phyloP scores from a whole-genome alignment of 1,284 basidiomycete genomes.

The Ceratobasidium sp. region DNA sequence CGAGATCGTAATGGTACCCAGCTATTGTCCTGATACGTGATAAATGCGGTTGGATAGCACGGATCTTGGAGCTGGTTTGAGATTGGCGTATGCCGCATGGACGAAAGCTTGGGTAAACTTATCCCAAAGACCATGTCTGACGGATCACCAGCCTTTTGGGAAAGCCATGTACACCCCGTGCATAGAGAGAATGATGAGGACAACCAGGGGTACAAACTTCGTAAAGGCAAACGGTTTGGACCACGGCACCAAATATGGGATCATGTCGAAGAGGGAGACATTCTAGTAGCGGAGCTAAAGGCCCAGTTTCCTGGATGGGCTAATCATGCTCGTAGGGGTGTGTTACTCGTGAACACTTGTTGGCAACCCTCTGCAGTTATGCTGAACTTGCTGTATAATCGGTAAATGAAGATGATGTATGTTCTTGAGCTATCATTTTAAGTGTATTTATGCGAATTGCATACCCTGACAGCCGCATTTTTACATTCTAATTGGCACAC shows the following conservation, averaged over 20 bases:
- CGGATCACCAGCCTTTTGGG: not conserved
- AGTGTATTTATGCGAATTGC: no score
- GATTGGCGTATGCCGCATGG: not conserved
- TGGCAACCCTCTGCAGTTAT: conserved; percentile 27
- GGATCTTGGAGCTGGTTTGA: conserved; percentile 40
- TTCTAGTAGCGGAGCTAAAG: not conserved
- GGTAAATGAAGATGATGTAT: not conserved
- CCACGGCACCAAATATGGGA: conserved; percentile 3
- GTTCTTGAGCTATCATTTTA: not conserved
- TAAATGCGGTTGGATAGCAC: not conserved
- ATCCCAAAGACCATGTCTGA: not conserved
- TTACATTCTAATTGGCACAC: no score
- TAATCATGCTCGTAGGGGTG: not conserved
- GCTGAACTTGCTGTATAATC: not conserved
- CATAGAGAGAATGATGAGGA: not conserved
- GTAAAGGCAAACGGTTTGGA: not conserved
- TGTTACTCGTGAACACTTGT: conserved; percentile 3
- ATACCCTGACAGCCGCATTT: no score
- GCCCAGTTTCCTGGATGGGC: conserved; percentile 3
- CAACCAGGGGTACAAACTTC: not conserved
- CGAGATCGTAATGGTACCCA: no score
- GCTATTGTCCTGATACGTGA: no score
- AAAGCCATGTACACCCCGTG: conserved; percentile 9
- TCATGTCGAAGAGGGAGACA: conserved; percentile 6
- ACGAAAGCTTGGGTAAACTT: not conserved